Percentiles rank a stretch among this genome's conserved stretches.
Evolutionary conservation across 768 basidiomycete species (phyloP).

Genomic region (Dentipellis fragilis): DNA sequence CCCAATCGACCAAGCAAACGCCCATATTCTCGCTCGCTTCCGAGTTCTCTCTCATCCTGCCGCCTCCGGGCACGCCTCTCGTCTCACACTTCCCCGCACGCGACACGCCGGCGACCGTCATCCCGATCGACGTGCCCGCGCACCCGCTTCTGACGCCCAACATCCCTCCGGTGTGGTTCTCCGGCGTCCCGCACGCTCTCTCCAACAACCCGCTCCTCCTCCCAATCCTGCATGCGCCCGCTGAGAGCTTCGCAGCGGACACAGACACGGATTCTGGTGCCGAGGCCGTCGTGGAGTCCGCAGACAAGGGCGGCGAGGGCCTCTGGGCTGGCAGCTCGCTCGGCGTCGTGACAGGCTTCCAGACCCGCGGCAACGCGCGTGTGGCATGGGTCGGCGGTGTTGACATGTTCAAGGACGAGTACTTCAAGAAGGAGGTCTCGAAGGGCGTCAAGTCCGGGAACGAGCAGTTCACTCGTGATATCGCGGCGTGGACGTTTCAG

Average conservation of each 20-base stretch:
- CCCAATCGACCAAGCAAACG: slow-evolving; percentile 68
- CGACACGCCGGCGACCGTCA: slow-evolving; percentile 47
- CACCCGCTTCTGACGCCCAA: slow-evolving; percentile 37
- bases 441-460: slow-evolving; percentile 68
- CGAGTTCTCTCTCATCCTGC: slow-evolving; percentile 87
- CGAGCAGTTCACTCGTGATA: slow-evolving; percentile 56
- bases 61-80: slow-evolving; percentile 74
- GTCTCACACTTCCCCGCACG: slow-evolving; percentile 81
- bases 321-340: slow-evolving; percentile 76
- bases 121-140: slow-evolving; percentile 50
- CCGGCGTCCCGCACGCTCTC: slow-evolving; percentile 56
- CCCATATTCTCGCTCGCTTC: slow-evolving; percentile 68
- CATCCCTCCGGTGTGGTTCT: slow-evolving; percentile 62
- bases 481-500: slow-evolving; percentile 88
- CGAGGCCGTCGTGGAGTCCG: slow-evolving; percentile 57
- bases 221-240: slow-evolving; percentile 71
- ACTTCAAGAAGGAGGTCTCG: slow-evolving; percentile 36
- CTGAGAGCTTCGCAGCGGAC: slow-evolving; percentile 70
- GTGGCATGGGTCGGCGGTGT: slow-evolving; percentile 76
- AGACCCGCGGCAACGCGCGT: slow-evolving; percentile 68
- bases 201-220: slow-evolving; percentile 70
- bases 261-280: slow-evolving; percentile 44
- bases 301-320: slow-evolving; percentile 69
- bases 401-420: slow-evolving; percentile 71
- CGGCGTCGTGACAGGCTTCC: slow-evolving; percentile 81